These are phyloP conservation scores for Beauveria australis DNA, from an alignment of 2,329 filamentous ascomycete species.

Conservation along the genomic window DNA sequence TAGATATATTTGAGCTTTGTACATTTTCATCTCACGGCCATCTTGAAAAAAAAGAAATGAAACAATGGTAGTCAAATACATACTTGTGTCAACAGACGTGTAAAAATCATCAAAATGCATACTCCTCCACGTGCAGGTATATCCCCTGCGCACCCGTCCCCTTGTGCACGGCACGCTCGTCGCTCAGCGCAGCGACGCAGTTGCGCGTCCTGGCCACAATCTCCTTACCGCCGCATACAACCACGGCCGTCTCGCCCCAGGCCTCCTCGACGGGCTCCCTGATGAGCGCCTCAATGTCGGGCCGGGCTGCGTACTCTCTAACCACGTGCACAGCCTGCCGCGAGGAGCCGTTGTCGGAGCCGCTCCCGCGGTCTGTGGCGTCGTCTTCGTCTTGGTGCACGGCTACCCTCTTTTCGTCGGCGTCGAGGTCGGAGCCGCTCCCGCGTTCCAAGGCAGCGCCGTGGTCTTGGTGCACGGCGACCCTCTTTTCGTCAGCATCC, in stretches of 20 bases:
- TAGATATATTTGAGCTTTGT: too few species aligned
- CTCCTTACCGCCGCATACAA: conserved; percentile 50
- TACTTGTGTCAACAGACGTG: background rate
- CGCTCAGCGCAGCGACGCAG: conserved; percentile 45
- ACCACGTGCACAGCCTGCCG: conserved; percentile 20
- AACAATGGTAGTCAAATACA: background rate
- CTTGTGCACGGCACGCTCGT: conserved; percentile 56
- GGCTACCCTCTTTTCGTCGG: background rate
- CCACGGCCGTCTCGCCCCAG: conserved; percentile 52
- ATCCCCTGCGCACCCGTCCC: conserved; percentile 57
- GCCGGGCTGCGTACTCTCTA: conserved; percentile 36
- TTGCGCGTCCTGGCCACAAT: conserved; percentile 47
- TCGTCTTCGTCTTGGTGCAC: background rate
- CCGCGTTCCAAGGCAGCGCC: background rate
- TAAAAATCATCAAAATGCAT: conserved; percentile 36
- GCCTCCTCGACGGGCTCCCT: conserved; percentile 47
- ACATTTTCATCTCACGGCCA: too few species aligned
- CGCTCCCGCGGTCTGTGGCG: background rate
- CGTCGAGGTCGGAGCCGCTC: conserved; percentile 14
- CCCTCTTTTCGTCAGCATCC: conserved; percentile 1
- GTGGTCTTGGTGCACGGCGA: background rate
- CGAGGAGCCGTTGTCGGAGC: conserved; percentile 14
- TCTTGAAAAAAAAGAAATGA: too few species aligned
- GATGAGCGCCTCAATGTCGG: conserved; percentile 44
- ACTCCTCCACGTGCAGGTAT: conserved; percentile 52